These are phyloP conservation scores for Venturia asperata DNA, from an alignment of 2,329 filamentous ascomycete genomes.

Conservation along the genomic window DNA sequence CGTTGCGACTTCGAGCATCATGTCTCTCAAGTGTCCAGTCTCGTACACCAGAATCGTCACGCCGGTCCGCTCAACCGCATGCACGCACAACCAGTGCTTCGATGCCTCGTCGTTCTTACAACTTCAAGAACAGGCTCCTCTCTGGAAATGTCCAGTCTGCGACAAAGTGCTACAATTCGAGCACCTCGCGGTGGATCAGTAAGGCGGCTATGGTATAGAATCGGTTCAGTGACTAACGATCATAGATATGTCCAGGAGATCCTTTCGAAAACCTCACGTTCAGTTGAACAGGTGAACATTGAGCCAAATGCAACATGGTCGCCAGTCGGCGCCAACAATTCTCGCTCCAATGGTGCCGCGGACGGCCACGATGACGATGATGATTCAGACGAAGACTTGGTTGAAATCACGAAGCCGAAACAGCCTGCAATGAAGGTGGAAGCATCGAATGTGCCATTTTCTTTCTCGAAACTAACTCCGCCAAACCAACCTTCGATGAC, in stretches of 20 bases:
- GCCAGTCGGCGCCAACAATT: constrained; percentile 32
- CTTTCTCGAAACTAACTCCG: constrained; percentile 37
- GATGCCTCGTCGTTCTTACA: constrained; percentile 89
- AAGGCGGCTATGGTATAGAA: constrained; percentile 31
- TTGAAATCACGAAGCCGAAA: constrained; percentile 38
- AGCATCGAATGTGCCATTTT: constrained; percentile 31
- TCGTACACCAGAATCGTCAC: constrained; percentile 74
- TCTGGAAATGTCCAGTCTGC: constrained; percentile 94
- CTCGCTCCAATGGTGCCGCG: constrained; percentile 21
- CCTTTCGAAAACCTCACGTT: constrained; percentile 61
- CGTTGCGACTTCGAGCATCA: constrained; percentile 74
- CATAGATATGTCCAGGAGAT: constrained; percentile 80
- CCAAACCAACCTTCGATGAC: constrained; percentile 29
- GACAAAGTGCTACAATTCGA: constrained; percentile 76
- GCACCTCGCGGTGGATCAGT: constrained; percentile 80
- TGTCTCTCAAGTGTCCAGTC: constrained; percentile 88
- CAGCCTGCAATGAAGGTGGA: constrained; percentile 34
- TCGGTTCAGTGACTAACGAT: constrained; percentile 20
- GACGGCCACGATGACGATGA: constrained; percentile 13
- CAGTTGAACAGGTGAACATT: constrained; percentile 78
- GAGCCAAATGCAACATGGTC: constrained; percentile 81
- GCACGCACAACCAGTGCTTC: constrained; percentile 90
- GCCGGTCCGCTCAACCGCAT: constrained; percentile 72
- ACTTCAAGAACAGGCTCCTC: constrained; percentile 89
- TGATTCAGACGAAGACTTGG: constrained; percentile 38